phyloP scores from a whole-genome alignment of 306 rosid species.

The Sophora flavescens region DNA sequence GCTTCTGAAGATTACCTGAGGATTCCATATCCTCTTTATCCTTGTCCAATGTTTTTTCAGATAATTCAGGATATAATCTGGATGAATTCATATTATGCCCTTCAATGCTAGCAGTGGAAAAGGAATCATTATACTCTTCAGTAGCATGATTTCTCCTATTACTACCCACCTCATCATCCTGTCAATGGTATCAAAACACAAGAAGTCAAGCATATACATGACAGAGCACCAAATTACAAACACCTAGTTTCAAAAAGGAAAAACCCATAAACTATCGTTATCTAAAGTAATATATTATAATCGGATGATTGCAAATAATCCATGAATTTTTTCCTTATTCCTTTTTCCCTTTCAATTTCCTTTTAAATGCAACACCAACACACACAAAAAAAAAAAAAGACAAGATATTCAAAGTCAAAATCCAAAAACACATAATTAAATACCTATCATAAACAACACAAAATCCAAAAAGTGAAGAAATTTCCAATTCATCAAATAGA shows the following conservation, averaged over 20 bases:
- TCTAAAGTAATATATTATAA: background rate
- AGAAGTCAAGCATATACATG: constrained; percentile 33
- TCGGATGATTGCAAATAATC: constrained; percentile 10
- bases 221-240: constrained; percentile 13
- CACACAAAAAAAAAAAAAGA: background rate
- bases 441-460: background rate
- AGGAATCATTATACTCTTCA: constrained; percentile 40
- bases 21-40: constrained; percentile 45
- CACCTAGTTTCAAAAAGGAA: background rate
- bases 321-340: background rate
- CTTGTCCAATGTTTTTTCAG: constrained; percentile 45
- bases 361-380: constrained; percentile 1
- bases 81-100: constrained; percentile 38
- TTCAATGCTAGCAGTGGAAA: constrained; percentile 36
- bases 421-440: background rate
- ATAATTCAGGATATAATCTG: constrained; percentile 50
- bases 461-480: constrained; percentile 29
- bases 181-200: constrained; percentile 40
- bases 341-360: constrained; percentile 30
- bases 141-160: constrained; percentile 35
- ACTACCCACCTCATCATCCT: constrained; percentile 52
- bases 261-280: constrained; percentile 17
- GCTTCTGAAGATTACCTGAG: constrained; percentile 49
- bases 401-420: constrained; percentile 6
- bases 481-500: constrained; percentile 26